phyloP scores from a whole-genome alignment of 2,329 filamentous ascomycete genomes.

The Fusarium newnesense region DNA sequence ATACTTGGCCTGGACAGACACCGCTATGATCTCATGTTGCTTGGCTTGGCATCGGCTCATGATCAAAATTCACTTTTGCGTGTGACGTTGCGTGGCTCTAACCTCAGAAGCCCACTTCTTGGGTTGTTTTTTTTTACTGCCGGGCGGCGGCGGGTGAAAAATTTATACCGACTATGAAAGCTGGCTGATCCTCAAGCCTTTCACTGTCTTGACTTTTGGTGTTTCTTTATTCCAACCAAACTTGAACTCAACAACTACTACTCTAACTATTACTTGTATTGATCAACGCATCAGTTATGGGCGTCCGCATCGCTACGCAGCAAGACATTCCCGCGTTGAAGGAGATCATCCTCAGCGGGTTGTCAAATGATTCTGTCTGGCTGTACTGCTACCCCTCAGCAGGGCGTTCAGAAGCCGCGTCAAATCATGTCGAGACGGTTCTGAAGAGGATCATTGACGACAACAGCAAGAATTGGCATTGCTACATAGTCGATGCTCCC shows the following conservation, averaged over 20 bases:
- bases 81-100: slow-evolving; percentile 38
- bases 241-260: background rate
- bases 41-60: slow-evolving; percentile 32
- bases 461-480: slow-evolving; percentile 25
- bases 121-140: slow-evolving; percentile 2
- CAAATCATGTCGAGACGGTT: slow-evolving; percentile 20
- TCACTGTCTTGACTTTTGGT: background rate
- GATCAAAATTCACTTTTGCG: slow-evolving; percentile 23
- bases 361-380: slow-evolving; percentile 29
- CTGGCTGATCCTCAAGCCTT: slow-evolving; percentile 6
- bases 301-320: slow-evolving; percentile 28
- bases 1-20: slow-evolving; percentile 2
- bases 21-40: slow-evolving; percentile 28
- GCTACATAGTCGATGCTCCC: slow-evolving; percentile 26
- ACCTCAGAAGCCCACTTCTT: slow-evolving; percentile 19
- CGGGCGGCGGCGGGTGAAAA: slow-evolving; percentile 5
- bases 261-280: background rate
- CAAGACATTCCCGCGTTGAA: slow-evolving; percentile 29
- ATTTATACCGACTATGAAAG: slow-evolving; percentile 13
- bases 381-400: slow-evolving; percentile 26
- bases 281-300: background rate
- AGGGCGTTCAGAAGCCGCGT: slow-evolving; percentile 1
- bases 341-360: slow-evolving; percentile 31
- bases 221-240: background rate
- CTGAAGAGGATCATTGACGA: slow-evolving; percentile 18